These are phyloP conservation scores for Ophiobolus disseminans DNA, from an alignment of 2,329 filamentous ascomycete genomes.

Conservation along the genomic window DNA sequence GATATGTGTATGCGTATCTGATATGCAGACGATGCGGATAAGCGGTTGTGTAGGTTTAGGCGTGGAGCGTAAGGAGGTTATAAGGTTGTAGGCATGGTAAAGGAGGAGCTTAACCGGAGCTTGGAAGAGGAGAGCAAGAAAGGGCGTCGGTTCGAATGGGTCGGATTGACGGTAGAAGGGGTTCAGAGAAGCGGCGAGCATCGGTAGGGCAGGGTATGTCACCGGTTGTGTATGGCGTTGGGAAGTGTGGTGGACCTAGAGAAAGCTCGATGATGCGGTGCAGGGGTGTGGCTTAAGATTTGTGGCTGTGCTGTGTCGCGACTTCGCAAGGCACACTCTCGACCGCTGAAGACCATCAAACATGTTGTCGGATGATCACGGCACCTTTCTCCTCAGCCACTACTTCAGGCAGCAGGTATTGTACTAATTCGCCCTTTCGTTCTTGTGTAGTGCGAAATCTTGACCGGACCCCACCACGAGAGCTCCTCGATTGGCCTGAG, in stretches of 20 bases:
- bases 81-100: slow-evolving; percentile 66
- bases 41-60: slow-evolving; percentile 65
- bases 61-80: slow-evolving; percentile 72
- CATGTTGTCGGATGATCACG: slow-evolving; percentile 2
- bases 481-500: slow-evolving; percentile 21
- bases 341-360: neutral
- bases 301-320: slow-evolving; percentile 13
- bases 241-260: slow-evolving; percentile 6
- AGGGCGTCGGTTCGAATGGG: slow-evolving; percentile 54
- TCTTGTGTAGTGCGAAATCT: neutral
- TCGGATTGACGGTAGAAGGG: slow-evolving; percentile 33
- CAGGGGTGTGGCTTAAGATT: neutral
- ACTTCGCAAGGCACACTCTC: slow-evolving; percentile 10
- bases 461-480: slow-evolving; percentile 16
- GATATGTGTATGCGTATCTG: slow-evolving; percentile 80
- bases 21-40: slow-evolving; percentile 84
- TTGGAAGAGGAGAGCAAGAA: slow-evolving; percentile 67
- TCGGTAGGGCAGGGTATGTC: slow-evolving; percentile 13
- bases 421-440: slow-evolving; percentile 2
- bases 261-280: neutral
- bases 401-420: slow-evolving; percentile 1
- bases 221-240: slow-evolving; percentile 1
- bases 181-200: slow-evolving; percentile 39
- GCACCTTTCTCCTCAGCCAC: slow-evolving; percentile 2
- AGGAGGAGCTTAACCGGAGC: slow-evolving; percentile 73